These are phyloP conservation scores for Shiraia sp. DNA, from an alignment of 2,329 filamentous ascomycete genomes.

Conservation along the genomic window DNA sequence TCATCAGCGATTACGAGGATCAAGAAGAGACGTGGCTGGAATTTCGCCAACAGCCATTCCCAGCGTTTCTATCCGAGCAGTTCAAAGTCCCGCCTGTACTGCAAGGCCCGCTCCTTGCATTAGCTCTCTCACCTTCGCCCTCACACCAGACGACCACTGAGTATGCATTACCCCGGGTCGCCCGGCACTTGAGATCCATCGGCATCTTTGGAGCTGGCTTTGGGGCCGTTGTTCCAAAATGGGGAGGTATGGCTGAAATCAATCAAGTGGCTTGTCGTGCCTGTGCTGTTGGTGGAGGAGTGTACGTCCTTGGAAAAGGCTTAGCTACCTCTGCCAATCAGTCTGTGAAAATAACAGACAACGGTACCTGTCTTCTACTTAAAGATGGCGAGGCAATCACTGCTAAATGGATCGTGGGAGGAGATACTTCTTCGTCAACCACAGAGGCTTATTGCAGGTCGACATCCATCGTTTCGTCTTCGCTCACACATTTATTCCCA, in stretches of 20 bases:
- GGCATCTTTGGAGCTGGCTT: conserved; percentile 88
- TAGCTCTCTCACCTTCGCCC: conserved; percentile 72
- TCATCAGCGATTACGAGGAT: conserved; percentile 73
- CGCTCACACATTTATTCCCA: conserved; percentile 70
- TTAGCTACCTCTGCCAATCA: conserved; percentile 45
- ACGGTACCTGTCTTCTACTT: conserved; percentile 53
- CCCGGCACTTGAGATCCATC: conserved; percentile 81
- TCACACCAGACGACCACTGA: conserved; percentile 62
- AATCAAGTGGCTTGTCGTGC: conserved; percentile 90
- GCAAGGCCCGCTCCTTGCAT: conserved; percentile 66
- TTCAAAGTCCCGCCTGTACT: conserved; percentile 65
- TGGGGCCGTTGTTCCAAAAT: conserved; percentile 87
- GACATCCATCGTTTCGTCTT: conserved; percentile 70
- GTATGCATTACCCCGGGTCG: conserved; percentile 72
- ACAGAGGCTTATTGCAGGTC: conserved; percentile 57
- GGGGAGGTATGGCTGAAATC: conserved; percentile 86
- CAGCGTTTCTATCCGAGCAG: conserved; percentile 59
- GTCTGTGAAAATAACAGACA: conserved; percentile 7
- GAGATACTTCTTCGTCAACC: conserved; percentile 23
- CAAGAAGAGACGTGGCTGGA: conserved; percentile 63
- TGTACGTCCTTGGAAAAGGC: conserved; percentile 82
- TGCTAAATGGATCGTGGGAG: conserved; percentile 58
- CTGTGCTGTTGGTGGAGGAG: conserved; percentile 84
- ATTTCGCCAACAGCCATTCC: conserved; percentile 59
- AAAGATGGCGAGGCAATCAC: conserved; percentile 62